Evolutionary conservation across 306 rosid genomes (phyloP), one percentile per base, ranked within the genome.

Genomic region (Casuarina equisetifolia): DNA sequence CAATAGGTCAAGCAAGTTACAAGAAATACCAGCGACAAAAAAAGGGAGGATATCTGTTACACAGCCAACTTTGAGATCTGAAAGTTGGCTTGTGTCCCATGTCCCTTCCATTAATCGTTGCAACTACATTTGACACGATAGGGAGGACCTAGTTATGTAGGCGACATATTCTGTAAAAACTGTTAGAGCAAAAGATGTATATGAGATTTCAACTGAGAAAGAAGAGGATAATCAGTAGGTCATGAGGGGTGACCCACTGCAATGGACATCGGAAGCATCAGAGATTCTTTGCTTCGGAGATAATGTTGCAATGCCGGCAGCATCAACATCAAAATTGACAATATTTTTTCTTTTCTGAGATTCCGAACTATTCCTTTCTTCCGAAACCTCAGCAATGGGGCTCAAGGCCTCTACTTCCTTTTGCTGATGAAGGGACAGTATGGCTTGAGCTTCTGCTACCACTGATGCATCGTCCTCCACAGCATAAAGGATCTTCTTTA

Each of bases 231-330:
- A 75, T 83, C 80, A 91, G 82, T 83, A 85, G 58, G 93, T 89
- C 96, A 88, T 84, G 68, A 94, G 98, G 69, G 96, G 91, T 86
- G 99, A 92, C 94, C 88, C 99, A 75, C 89, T 90, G 76, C 97
- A 86, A 64, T 89, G 97, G 85, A 95, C 97, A 85, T 92, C 96
- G 0, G 97, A 84, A 86, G 87, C 81, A 84, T 89, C 94, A 44
- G 97, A 89, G 71, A 88, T 82, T 86, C 97, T 88, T 70, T 87
- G 97, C 88, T 95, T 89, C 0, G 97, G 97, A 66, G 97, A 92
- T 84, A 90, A 85, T 48, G 63, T 68, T 17, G 82, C 36, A 20
- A 80, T 58, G 78, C 90, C 90, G 71, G 89, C 91, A 40, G 86
- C 92, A 61, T 92, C 96, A 35, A 88, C 85, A 4, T 95, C 99